Conservation (phyloP, 257 asterid species). For the Scutellaria baicalensis region DNA sequence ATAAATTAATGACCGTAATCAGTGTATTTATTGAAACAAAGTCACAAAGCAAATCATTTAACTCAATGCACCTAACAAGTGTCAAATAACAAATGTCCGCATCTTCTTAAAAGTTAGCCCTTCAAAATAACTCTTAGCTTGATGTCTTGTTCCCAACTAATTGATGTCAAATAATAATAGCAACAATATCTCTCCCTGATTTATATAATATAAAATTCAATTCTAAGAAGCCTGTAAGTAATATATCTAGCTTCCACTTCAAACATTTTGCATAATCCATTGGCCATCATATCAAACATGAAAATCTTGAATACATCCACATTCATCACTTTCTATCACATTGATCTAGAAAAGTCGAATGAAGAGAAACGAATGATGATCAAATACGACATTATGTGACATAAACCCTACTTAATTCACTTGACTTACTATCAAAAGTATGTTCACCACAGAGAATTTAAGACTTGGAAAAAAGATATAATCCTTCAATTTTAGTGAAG, state of each 20-base stretch:
- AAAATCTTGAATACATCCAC: neutral
- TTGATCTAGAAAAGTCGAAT: neutral
- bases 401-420: no score
- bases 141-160: slow-evolving; percentile 9
- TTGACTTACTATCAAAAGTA: no score
- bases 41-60: slow-evolving; percentile 17
- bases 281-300: neutral
- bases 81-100: slow-evolving; percentile 13
- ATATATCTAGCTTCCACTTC: slow-evolving; percentile 3
- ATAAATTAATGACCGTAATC: slow-evolving; percentile 10
- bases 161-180: slow-evolving; percentile 3
- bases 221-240: neutral
- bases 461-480: no score
- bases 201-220: neutral
- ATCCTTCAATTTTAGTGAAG: no score
- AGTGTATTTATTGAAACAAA: neutral
- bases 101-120: slow-evolving; percentile 9
- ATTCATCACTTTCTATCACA: neutral
- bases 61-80: slow-evolving; percentile 10
- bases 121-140: neutral
- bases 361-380: no score
- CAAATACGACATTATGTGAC: no score
- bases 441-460: no score
- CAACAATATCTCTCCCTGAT: neutral
- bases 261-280: neutral